Percentiles rank a stretch among this genome's conserved stretches.
Evolutionary conservation across 148 eudicot species (phyloP).

Genomic region (Fagopyrum esculentum): DNA sequence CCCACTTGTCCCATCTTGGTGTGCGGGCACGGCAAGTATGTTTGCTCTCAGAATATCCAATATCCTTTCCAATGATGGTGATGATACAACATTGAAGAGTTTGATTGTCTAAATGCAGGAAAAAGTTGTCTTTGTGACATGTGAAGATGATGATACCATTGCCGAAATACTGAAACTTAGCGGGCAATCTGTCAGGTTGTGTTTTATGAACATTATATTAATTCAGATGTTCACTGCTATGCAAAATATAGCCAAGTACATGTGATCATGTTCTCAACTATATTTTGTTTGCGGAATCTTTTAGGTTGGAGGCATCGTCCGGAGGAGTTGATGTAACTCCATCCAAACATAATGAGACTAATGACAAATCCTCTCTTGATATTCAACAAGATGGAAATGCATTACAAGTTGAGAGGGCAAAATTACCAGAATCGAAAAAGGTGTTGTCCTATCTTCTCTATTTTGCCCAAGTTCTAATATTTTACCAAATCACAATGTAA

Average conservation of each 20-base stretch:
- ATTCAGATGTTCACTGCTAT: neutral
- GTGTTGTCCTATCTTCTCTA: neutral
- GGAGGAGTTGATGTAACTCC: constrained; percentile 47
- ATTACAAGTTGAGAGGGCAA: neutral
- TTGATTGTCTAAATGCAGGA: constrained; percentile 52
- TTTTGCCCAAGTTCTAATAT: neutral
- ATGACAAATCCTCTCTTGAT: constrained; percentile 22
- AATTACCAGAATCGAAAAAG: neutral
- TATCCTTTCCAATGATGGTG: neutral
- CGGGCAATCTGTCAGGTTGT: constrained; percentile 73
- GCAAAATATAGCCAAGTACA: neutral
- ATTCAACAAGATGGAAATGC: constrained; percentile 18
- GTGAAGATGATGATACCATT: constrained; percentile 82
- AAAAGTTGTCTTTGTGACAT: constrained; percentile 90
- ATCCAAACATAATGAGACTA: constrained; percentile 26
- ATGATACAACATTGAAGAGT: neutral
- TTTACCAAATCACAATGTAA: neutral
- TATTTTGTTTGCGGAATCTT: constrained; percentile 5
- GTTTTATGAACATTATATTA: constrained; percentile 9
- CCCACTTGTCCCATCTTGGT: constrained; percentile 98
- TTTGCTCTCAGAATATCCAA: neutral
- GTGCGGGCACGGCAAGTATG: constrained; percentile 94
- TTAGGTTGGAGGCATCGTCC: constrained; percentile 75
- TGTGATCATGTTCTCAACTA: neutral
- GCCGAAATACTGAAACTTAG: constrained; percentile 37